phyloP scores from a whole-genome alignment of 495 filamentous ascomycete species.

The Penicillium alfredii region DNA sequence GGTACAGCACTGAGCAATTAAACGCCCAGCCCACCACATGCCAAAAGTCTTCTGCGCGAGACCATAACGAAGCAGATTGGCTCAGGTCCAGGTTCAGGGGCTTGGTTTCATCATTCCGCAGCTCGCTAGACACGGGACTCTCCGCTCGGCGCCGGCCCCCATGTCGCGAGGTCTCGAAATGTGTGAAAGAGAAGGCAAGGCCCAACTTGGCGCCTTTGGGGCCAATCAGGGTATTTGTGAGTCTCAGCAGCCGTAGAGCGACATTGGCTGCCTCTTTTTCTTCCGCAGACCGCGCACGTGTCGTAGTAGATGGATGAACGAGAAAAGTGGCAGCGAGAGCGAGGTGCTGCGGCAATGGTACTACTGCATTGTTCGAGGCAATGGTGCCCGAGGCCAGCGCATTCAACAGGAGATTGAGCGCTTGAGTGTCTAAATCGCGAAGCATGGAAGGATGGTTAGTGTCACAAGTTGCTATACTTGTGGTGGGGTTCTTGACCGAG shows the following conservation, averaged over 20 bases:
- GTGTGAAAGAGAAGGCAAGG: slow-evolving; percentile 50
- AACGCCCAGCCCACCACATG: slow-evolving; percentile 87
- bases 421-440: slow-evolving; percentile 52
- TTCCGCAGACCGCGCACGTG: slow-evolving; percentile 48
- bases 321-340: slow-evolving; percentile 61
- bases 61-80: slow-evolving; percentile 62
- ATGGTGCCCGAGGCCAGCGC: slow-evolving; percentile 54
- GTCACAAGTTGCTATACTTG: neutral
- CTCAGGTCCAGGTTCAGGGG: slow-evolving; percentile 50
- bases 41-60: slow-evolving; percentile 79
- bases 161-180: slow-evolving; percentile 32
- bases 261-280: slow-evolving; percentile 47
- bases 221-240: slow-evolving; percentile 46
- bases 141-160: slow-evolving; percentile 24
- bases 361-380: slow-evolving; percentile 37
- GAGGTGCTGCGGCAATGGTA: slow-evolving; percentile 53
- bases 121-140: slow-evolving; percentile 8
- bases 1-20: slow-evolving; percentile 72
- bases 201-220: slow-evolving; percentile 43
- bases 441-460: slow-evolving; percentile 12
- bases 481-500: neutral
- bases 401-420: slow-evolving; percentile 60
- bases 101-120: slow-evolving; percentile 30
- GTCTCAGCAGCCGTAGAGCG: slow-evolving; percentile 54
- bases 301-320: slow-evolving; percentile 67